Evolutionary conservation across 169 alveolate species (phyloP), one percentile per base, ranked within the genome.

Genomic region (Amoebophrya sp.): DNA sequence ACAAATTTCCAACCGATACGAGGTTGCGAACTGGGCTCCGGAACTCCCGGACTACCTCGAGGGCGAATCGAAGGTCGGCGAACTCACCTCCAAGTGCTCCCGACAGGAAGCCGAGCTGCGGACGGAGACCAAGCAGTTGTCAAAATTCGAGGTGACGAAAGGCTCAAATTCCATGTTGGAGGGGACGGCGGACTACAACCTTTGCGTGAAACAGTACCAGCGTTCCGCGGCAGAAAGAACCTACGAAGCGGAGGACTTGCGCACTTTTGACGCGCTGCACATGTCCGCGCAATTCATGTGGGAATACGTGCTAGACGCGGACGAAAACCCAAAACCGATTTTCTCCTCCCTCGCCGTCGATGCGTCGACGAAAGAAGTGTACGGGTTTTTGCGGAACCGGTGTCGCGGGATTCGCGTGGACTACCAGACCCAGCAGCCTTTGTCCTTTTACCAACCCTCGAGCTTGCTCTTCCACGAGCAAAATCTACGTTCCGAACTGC

Each of bases 141-240:
- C 39, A 0, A 25, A 12, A 25, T 18, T 66, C 35, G 83, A 66
- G 83, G n/a, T n/a, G n/a, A n/a, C n/a, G n/a, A n/a, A n/a, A n/a
- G n/a, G n/a, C n/a, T n/a, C n/a, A n/a, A n/a, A n/a, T n/a, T n/a
- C n/a, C n/a, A 47, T 47, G 66, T 66, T 66, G 32, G 83, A 66
- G 29, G 38, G 38, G 32, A 2, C 35, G 35, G 38, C 83, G 35
- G 83, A 66, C 35, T 25, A 2, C 83, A 25, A 18, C 39, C 35
- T 66, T 2, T 66, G 83, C 83, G 83, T 66, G 83, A 66, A 66
- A 25, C 83, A 66, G 83, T 66, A 66, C 83, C 83, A 66, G 83
- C 83, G 83, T 2, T 66, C 83, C 7, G 83, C 83, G 83, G 83
- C 83, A 25, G 83, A 66, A 25, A 7, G 83, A 2, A 66, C 83